Percentiles rank a stretch among this genome's conserved stretches.
Evolutionary conservation across 441 rosid genomes (phyloP).

Genomic region (Geranium incanum): DNA sequence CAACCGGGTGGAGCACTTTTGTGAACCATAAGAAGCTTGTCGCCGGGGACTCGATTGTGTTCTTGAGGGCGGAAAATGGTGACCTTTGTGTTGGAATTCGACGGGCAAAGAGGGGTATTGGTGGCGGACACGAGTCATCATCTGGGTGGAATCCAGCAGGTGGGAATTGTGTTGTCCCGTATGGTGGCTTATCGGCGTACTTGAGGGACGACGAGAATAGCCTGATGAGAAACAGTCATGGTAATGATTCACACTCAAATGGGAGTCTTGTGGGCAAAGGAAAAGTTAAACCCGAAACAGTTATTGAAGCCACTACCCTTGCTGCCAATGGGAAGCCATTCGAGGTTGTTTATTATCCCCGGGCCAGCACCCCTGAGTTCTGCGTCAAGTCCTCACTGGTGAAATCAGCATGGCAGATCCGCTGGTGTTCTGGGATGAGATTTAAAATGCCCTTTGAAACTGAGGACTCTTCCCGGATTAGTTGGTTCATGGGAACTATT

Average conservation of each 20-base stretch:
- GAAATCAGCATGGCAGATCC: conserved; percentile 61
- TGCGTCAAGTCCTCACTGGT: conserved; percentile 62
- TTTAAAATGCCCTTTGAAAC: conserved; percentile 98
- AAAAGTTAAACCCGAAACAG: conserved; percentile 51
- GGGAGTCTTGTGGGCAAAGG: conserved; percentile 38
- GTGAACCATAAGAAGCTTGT: conserved; percentile 94
- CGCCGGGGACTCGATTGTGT: conserved; percentile 93
- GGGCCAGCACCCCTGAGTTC: conserved; percentile 79
- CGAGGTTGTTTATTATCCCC: conserved; percentile 80
- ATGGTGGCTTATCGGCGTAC: conserved; percentile 46
- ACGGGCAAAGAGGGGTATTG: conserved; percentile 62
- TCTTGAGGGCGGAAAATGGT: conserved; percentile 67
- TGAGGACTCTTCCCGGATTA: conserved; percentile 79
- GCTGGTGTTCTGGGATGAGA: conserved; percentile 88
- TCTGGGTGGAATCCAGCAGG: conserved; percentile 57
- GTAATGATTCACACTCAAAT: conserved; percentile 24
- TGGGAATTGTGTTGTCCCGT: conserved; percentile 17
- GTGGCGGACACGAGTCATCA: conserved; percentile 57
- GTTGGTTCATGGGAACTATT: conserved; percentile 96
- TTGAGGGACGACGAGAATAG: conserved; percentile 49
- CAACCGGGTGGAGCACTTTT: conserved; percentile 97
- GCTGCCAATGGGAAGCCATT: conserved; percentile 66
- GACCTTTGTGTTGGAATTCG: conserved; percentile 93
- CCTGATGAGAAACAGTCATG: conserved; percentile 28
- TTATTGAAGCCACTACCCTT: conserved; percentile 57